Evolutionary conservation across 768 basidiomycete genomes (phyloP).

Genomic region (Rubroboletus pulcherrimus): DNA sequence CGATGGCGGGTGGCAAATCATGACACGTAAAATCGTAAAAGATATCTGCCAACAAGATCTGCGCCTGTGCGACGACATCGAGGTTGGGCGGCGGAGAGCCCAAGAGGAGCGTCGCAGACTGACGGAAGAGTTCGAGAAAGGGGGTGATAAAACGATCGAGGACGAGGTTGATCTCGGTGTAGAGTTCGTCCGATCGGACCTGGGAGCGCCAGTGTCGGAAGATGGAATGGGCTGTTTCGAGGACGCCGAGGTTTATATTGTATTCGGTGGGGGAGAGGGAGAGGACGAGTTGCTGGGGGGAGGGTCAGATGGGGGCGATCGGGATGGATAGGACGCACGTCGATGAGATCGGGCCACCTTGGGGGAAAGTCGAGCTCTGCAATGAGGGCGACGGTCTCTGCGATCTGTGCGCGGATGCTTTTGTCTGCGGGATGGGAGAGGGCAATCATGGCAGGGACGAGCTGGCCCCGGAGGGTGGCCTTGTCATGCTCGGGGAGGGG

Average conservation of each 20-base stretch:
- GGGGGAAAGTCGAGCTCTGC: slow-evolving; percentile 89
- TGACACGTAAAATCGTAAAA: slow-evolving; percentile 95
- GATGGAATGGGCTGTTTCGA: slow-evolving; percentile 94
- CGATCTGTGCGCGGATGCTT: slow-evolving; percentile 76
- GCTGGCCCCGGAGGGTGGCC: slow-evolving; percentile 60
- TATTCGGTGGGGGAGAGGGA: slow-evolving; percentile 82
- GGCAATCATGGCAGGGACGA: slow-evolving; percentile 90
- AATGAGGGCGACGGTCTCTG: slow-evolving; percentile 89
- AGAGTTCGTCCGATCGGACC: slow-evolving; percentile 83
- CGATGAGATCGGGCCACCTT: slow-evolving; percentile 84
- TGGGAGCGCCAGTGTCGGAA: slow-evolving; percentile 91
- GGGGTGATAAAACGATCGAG: slow-evolving; percentile 77
- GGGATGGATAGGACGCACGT: slow-evolving; percentile 52
- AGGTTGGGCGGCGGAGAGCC: slow-evolving; percentile 37
- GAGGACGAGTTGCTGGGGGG: slow-evolving; percentile 74
- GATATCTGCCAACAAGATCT: slow-evolving; percentile 78
- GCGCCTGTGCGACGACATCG: slow-evolving; percentile 61
- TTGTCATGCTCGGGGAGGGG: slow-evolving; percentile 74
- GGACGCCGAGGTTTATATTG: slow-evolving; percentile 81
- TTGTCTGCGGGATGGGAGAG: slow-evolving; percentile 75
- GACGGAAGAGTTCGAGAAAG: slow-evolving; percentile 80
- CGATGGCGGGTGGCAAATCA: slow-evolving; percentile 91
- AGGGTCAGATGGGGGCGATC: slow-evolving; percentile 13
- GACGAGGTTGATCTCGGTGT: slow-evolving; percentile 88
- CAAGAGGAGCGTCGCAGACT: slow-evolving; percentile 54